These are phyloP conservation scores for Saprolegnia diclina DNA, from an alignment of 352 stramenopile species.

Conservation along the genomic window DNA sequence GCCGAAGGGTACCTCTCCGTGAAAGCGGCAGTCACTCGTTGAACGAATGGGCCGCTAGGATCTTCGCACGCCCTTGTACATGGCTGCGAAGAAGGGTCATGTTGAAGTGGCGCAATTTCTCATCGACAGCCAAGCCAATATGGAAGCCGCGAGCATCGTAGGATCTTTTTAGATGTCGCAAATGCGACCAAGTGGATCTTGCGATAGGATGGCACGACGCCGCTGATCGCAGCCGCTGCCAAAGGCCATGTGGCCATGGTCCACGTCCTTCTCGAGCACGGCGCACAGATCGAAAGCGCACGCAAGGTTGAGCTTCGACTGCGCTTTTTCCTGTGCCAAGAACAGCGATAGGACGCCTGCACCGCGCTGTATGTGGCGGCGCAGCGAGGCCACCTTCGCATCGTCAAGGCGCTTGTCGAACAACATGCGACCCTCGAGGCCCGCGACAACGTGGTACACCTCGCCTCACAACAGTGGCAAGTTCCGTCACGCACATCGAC, in stretches of 20 bases:
- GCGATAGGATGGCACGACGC: slow-evolving; percentile 21
- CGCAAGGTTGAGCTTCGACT: background rate
- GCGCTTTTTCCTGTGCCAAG: background rate
- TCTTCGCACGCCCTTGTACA: slow-evolving; percentile 21
- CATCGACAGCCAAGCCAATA: slow-evolving; percentile 22
- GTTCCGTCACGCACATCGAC: no score
- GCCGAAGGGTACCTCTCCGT: slow-evolving; percentile 6
- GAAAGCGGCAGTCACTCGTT: background rate
- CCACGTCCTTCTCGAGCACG: slow-evolving; percentile 19
- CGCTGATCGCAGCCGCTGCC: slow-evolving; percentile 16
- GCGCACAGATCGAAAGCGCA: slow-evolving; percentile 14
- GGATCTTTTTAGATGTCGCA: background rate
- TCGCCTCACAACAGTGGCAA: no score
- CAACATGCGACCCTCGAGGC: slow-evolving; percentile 12
- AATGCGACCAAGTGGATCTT: no score
- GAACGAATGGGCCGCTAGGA: slow-evolving; percentile 1
- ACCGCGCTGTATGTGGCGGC: slow-evolving; percentile 22
- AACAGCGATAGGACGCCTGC: slow-evolving; percentile 3
- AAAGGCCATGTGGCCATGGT: slow-evolving; percentile 23
- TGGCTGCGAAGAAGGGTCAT: slow-evolving; percentile 26
- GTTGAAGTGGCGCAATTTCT: slow-evolving; percentile 27
- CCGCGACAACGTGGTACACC: slow-evolving; percentile 22
- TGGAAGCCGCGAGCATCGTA: slow-evolving; percentile 26
- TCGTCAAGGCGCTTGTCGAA: slow-evolving; percentile 21
- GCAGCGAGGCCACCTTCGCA: slow-evolving; percentile 23